These are phyloP conservation scores for Podospora comata DNA, from an alignment of 495 filamentous ascomycete species.

Conservation along the genomic window DNA sequence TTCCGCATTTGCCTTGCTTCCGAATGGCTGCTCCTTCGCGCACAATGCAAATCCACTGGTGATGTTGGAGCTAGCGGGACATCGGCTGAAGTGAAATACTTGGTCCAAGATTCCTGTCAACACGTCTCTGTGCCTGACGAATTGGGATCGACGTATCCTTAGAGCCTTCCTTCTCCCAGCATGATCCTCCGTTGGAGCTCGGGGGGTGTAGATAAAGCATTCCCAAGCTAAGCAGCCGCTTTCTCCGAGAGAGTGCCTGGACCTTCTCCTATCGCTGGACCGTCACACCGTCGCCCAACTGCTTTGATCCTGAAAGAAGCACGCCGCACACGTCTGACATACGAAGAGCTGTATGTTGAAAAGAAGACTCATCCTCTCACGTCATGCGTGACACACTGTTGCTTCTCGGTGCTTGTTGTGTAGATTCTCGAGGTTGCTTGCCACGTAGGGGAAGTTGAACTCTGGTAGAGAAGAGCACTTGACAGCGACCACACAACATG, in stretches of 20 bases:
- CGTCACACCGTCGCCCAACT: no score
- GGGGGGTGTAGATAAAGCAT: not conserved
- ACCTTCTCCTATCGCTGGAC: no score
- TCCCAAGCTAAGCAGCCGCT: no score
- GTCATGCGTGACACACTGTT: not conserved
- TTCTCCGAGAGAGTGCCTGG: no score
- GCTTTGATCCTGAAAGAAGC: no score
- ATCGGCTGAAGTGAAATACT: not conserved
- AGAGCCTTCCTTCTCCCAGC: not conserved
- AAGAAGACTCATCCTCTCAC: not conserved
- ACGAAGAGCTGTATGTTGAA: not conserved
- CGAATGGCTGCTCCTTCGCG: not conserved
- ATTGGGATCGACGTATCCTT: not conserved
- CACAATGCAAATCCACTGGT: not conserved
- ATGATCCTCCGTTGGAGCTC: not conserved
- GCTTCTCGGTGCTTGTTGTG: not conserved
- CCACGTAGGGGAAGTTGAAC: not conserved
- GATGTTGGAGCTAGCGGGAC: not conserved
- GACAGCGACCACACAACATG: not conserved
- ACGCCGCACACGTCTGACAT: no score
- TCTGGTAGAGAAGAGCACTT: not conserved
- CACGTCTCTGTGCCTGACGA: not conserved
- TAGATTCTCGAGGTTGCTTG: not conserved
- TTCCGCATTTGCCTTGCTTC: not conserved
- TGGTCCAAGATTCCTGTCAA: not conserved